Conservation (phyloP, 257 asterid species). For the Handroanthus guayacan region DNA sequence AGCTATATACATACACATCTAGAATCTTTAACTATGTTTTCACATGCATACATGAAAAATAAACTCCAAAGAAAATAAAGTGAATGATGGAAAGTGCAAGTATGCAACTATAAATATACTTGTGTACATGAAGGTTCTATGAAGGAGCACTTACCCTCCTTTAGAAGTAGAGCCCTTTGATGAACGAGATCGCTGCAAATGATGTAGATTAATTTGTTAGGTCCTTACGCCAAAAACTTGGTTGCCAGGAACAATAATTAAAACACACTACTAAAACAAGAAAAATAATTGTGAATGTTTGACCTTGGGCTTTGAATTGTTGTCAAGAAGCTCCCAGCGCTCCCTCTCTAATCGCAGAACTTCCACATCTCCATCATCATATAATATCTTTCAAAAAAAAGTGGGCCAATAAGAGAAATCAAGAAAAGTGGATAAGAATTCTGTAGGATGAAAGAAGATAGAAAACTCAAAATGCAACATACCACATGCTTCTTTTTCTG, state of each 20-base stretch:
- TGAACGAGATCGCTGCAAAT: conserved; percentile 70
- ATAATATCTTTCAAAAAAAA: conserved; percentile 45
- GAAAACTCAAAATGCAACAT: conserved; percentile 44
- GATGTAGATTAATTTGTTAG: conserved; percentile 38
- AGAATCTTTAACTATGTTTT: background rate
- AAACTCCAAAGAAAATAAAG: background rate
- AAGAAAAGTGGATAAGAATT: conserved; percentile 12
- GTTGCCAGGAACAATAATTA: conserved; percentile 10
- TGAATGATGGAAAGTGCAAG: background rate
- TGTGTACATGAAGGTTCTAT: conserved; percentile 19
- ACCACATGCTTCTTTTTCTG: conserved; percentile 93
- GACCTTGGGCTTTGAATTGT: conserved; percentile 53
- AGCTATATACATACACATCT: background rate
- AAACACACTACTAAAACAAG: conserved; percentile 15
- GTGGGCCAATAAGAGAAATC: conserved; percentile 22
- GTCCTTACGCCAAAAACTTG: conserved; percentile 26
- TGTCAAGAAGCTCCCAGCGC: conserved; percentile 56
- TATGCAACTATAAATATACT: conserved; percentile 23
- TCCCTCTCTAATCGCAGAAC: conserved; percentile 57
- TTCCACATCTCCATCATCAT: conserved; percentile 66
- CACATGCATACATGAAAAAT: conserved; percentile 11
- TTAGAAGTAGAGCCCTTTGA: conserved; percentile 55
- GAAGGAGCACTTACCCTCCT: conserved; percentile 65
- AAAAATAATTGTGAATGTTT: conserved; percentile 14
- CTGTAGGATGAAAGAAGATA: conserved; percentile 16